Base-by-base conservation (phyloP, 129 eudicot genomes). In the Chrysanthemum makinoi region DNA sequence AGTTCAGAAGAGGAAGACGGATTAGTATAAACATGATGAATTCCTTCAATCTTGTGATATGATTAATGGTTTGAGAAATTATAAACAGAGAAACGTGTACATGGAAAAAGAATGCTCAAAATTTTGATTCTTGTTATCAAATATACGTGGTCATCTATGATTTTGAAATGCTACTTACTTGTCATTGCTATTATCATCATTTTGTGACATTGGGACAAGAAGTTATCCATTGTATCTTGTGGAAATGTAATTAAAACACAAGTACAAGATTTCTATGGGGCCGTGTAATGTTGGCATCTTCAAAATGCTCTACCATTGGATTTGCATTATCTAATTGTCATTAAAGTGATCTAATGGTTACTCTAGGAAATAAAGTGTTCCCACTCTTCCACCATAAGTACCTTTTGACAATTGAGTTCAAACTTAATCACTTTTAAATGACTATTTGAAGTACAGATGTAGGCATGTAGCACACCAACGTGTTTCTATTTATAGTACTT, bases 371-470 rank as follows among this genome's bases (percentile, higher is more conserved):
- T 10, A 11, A 60, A 24, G 44, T 24, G 65, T 7, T 24, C 9
- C 15, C 65, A 60, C n/a, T 26, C 33, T 3, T n/a, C 35, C 43
- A 60, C 65, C 43, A 12, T 60, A 24, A 24, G n/a, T 60, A 60
- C 18, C 0, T 61, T 28, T 61, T 28, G 14, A 28, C 19, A 2
- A 6, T 28, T 28, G 47, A 61, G 46, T 39, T 61, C 66, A 61
- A 61, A 61, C 20, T 13, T 52, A 52, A 15, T 15, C 43, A 66
- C 70, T 66, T 13, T 46, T 7, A 20, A 66, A 48, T 66, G 43
- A 13, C 4, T 4, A 3, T 20, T 0, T 35, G 17, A 18, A 26
- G 19, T 39, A 57, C 44, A 69, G 18, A 70, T 69, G 54, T n/a
- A n/a, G n/a, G n/a, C n/a, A n/a, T n/a, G n/a, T 54, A 53, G 35